Percentiles rank a stretch among this genome's conserved stretches.
These are phyloP conservation scores for Hydnomerulius pinastri DNA, from an alignment of 768 basidiomycete genomes.

Conservation along the genomic window DNA sequence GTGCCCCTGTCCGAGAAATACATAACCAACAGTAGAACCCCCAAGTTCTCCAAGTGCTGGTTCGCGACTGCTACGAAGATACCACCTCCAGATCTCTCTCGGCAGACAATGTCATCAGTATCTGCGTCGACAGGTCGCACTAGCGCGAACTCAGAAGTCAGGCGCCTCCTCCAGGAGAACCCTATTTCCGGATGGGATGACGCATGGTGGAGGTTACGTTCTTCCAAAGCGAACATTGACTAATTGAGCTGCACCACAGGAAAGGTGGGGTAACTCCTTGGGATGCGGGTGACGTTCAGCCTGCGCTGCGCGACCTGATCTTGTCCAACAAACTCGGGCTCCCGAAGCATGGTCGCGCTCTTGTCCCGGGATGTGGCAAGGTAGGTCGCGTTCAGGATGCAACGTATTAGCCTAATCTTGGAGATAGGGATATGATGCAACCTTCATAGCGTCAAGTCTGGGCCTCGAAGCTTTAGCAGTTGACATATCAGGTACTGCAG, in stretches of 20 bases:
- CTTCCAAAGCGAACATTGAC: not conserved
- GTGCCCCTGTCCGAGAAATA: not conserved
- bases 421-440: slow-evolving; percentile 22
- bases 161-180: slow-evolving; percentile 11
- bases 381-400: too few species aligned
- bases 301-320: slow-evolving; percentile 54
- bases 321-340: slow-evolving; percentile 45
- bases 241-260: slow-evolving; percentile 32
- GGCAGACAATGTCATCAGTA: too few species aligned
- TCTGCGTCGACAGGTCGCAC: too few species aligned
- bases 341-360: slow-evolving; percentile 44
- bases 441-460: slow-evolving; percentile 15
- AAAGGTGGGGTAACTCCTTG: slow-evolving; percentile 57
- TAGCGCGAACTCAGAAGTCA: too few species aligned
- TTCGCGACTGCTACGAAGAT: too few species aligned
- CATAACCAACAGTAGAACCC: not conserved
- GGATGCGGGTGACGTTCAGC: slow-evolving; percentile 58
- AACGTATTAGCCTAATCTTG: too few species aligned
- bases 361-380: slow-evolving; percentile 64
- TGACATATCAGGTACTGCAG: slow-evolving; percentile 18
- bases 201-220: slow-evolving; percentile 13
- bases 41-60: not conserved
- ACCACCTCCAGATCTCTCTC: too few species aligned
- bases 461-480: slow-evolving; percentile 19
- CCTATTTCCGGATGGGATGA: slow-evolving; percentile 21